phyloP scores from a whole-genome alignment of 331 rosid species.

The Pyracantha coccinea region DNA sequence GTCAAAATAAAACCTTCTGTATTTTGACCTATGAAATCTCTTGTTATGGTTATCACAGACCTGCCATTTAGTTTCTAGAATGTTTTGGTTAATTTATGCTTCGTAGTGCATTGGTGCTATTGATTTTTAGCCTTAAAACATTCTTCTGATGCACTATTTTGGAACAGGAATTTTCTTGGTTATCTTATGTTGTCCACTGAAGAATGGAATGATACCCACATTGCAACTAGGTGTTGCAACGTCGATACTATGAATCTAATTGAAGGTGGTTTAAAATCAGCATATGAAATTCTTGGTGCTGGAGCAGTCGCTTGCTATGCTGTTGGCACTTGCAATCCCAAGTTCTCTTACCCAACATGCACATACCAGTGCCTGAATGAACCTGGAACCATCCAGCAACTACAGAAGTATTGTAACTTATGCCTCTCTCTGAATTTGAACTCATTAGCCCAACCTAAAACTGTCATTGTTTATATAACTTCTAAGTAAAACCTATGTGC shows the following conservation, averaged over 20 bases:
- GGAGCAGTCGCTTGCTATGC: conserved; percentile 83
- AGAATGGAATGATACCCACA: conserved; percentile 47
- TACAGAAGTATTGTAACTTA: conserved; percentile 54
- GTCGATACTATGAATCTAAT: conserved; percentile 30
- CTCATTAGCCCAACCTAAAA: background rate
- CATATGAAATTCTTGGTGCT: conserved; percentile 67
- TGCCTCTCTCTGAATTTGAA: background rate
- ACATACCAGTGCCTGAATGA: conserved; percentile 44
- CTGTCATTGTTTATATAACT: background rate
- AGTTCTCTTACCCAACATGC: conserved; percentile 70
- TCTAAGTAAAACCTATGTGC: background rate
- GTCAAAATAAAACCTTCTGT: background rate
- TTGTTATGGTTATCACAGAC: background rate
- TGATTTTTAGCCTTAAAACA: background rate
- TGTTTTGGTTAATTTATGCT: background rate
- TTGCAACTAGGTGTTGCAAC: conserved; percentile 69
- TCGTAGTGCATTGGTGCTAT: background rate
- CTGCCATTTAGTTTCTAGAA: background rate
- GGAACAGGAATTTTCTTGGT: conserved; percentile 83
- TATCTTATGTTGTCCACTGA: conserved; percentile 62
- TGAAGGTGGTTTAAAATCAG: conserved; percentile 52
- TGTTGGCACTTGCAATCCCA: conserved; percentile 41
- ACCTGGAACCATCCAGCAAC: conserved; percentile 39
- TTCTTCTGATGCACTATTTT: conserved; percentile 23
- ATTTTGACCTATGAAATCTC: background rate